These are phyloP conservation scores for Yamadazyma diddensiae DNA, from an alignment of 1,139 yeast genomes.

Conservation along the genomic window DNA sequence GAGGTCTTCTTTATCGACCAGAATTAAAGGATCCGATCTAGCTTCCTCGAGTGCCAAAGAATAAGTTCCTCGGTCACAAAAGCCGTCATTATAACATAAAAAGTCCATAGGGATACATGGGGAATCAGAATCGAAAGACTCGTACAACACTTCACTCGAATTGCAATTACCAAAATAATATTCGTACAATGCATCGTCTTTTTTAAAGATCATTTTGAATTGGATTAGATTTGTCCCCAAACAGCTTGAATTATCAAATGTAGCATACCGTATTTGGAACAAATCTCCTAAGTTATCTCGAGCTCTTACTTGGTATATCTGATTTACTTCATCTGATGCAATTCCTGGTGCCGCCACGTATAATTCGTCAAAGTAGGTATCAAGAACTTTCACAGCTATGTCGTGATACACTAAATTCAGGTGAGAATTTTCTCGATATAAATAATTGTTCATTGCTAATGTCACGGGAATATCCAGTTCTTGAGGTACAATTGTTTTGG, in stretches of 20 bases:
- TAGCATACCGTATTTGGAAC: conserved; percentile 13
- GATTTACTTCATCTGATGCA: conserved; percentile 1
- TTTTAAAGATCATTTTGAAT: conserved; percentile 12
- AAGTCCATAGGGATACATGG: conserved; percentile 11
- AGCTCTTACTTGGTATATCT: conserved; percentile 5
- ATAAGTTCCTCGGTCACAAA: conserved; percentile 8
- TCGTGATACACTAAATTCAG: conserved; percentile 11
- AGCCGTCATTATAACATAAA: conserved; percentile 7
- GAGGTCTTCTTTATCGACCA: not conserved
- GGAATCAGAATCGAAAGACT: conserved; percentile 8
- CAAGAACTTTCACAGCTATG: conserved; percentile 13
- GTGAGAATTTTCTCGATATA: conserved; percentile 6
- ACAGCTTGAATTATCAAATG: conserved; percentile 9
- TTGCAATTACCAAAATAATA: conserved; percentile 16
- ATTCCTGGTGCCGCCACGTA: conserved; percentile 14
- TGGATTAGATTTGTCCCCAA: conserved; percentile 12
- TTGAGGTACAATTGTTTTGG: conserved; percentile 10
- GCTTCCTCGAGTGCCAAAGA: conserved; percentile 9
- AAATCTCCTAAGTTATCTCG: conserved; percentile 12
- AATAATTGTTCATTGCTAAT: conserved; percentile 13
- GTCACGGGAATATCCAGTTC: conserved; percentile 12
- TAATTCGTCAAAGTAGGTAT: conserved; percentile 9
- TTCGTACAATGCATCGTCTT: conserved; percentile 8
- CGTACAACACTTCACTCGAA: conserved; percentile 9
- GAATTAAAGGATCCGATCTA: not conserved